Evolutionary conservation across 2,329 filamentous ascomycete species (phyloP), one percentile per base, ranked within the genome.

Genomic region (Colletotrichum sp.): DNA sequence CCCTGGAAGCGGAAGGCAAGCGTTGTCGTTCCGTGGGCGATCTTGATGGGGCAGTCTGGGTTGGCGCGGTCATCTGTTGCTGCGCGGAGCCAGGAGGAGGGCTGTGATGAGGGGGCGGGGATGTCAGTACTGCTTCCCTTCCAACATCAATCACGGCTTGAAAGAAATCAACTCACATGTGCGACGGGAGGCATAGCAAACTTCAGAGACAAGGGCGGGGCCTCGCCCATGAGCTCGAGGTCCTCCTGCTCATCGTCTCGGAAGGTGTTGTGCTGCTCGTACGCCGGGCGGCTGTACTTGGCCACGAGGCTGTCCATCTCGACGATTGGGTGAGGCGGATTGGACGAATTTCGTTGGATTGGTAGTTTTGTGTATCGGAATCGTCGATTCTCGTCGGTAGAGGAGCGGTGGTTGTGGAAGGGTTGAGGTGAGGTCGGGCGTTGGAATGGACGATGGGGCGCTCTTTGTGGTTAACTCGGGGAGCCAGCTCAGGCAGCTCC

Each of bases 1-100:
- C 96, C 96, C 88, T 98, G 93, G 91, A 98, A 99, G 84, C 96
- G 93, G 91, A 99, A 99, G 78, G 96, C 96, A 77, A 99, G 93
- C 68, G 97, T 99, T 75, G 97, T 99, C 77, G 97, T 99, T 84
- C 97, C 97, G 92, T 99, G 97, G 78, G 97, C 97, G 82, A 99
- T 96, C 91, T 99, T 99, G 91, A 99, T 99, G 81, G 97, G 97
- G 87, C 96, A 98, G 87, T 94, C 93, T 76, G 97, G 96, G 90
- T 99, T 99, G 82, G 96, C 93, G 86, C 96, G 93, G 91, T 99
- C 97, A 89, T 99, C 97, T 80, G 97, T 98, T 86, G 95, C 95
- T 81, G 97, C 95, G 84, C 97, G 96, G 82, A 99, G 95, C 94
- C 97, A 99, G 82, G 95, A 93, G 79, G 96, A 94, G 80, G 95